Evolutionary conservation across 352 stramenopile genomes (phyloP).

Genomic region (Chrysophaeum taylorii): DNA sequence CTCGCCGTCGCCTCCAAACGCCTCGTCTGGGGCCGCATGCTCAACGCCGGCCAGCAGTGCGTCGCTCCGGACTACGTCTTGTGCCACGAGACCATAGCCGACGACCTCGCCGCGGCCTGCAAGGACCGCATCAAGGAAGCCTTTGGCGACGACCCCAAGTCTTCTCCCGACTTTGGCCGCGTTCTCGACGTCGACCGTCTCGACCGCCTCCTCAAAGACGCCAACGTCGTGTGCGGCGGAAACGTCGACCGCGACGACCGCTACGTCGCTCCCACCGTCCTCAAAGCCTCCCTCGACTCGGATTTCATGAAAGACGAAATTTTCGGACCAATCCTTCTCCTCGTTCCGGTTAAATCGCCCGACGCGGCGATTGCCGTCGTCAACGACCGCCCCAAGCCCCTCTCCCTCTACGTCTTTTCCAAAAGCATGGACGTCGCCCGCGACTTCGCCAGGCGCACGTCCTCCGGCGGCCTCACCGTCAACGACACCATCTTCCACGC

Average conservation of each 20-base stretch:
- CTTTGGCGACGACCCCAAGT: slow-evolving; percentile 11
- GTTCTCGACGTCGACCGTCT: slow-evolving; percentile 30
- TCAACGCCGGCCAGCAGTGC: slow-evolving; percentile 85
- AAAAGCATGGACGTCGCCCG: slow-evolving; percentile 22
- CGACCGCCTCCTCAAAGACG: slow-evolving; percentile 53
- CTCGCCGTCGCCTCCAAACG: slow-evolving; percentile 49
- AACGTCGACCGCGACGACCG: slow-evolving; percentile 50
- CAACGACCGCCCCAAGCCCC: slow-evolving; percentile 49
- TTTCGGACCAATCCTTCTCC: slow-evolving; percentile 85
- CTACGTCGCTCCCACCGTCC: slow-evolving; percentile 70
- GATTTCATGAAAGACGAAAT: slow-evolving; percentile 77
- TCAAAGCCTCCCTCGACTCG: slow-evolving; percentile 71
- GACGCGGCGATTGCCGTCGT: slow-evolving; percentile 49
- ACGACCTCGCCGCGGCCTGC: slow-evolving; percentile 32
- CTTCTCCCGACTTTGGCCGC: slow-evolving; percentile 9
- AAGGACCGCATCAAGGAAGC: slow-evolving; percentile 21
- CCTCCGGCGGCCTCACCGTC: slow-evolving; percentile 45
- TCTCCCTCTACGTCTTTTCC: slow-evolving; percentile 72
- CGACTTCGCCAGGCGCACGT: slow-evolving; percentile 41
- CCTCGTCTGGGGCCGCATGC: slow-evolving; percentile 65
- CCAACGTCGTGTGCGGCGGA: slow-evolving; percentile 48
- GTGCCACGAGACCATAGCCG: slow-evolving; percentile 55
- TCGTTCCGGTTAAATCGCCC: slow-evolving; percentile 47
- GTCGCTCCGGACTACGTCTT: slow-evolving; percentile 83
- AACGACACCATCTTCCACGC: slow-evolving; percentile 71